Evolutionary conservation across 441 rosid species (phyloP).

Genomic region (Melianthus villosus): DNA sequence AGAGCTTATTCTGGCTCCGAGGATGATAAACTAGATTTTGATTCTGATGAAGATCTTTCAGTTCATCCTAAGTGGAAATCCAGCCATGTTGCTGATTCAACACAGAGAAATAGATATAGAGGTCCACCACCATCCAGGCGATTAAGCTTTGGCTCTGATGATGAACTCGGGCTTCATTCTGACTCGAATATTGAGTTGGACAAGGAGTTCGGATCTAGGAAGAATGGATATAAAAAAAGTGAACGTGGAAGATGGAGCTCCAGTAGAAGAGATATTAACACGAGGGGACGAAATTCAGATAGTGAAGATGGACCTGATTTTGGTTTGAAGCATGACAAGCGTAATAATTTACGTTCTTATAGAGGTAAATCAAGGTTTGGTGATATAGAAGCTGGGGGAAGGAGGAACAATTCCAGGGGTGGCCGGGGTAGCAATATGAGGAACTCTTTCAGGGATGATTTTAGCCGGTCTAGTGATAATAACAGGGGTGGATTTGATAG

Average conservation of each 20-base stretch:
- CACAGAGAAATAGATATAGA: slow-evolving; percentile 14
- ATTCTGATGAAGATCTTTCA: slow-evolving; percentile 43
- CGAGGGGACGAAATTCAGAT: slow-evolving; percentile 16
- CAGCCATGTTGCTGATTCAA: slow-evolving; percentile 45
- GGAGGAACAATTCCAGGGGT: too few relatives aligned
- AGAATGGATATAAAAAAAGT: too few relatives aligned
- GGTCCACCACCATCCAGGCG: slow-evolving; percentile 25
- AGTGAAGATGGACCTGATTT: slow-evolving; percentile 22
- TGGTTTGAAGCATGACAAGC: slow-evolving; percentile 29
- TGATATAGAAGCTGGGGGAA: slow-evolving; percentile 15
- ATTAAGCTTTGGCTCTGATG: slow-evolving; percentile 55
- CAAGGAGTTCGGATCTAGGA: slow-evolving; percentile 16
- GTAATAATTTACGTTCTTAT: slow-evolving; percentile 10
- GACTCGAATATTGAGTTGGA: slow-evolving; percentile 28
- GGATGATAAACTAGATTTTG: slow-evolving; percentile 29
- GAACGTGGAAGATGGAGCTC: slow-evolving; percentile 14
- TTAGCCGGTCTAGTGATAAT: too few relatives aligned
- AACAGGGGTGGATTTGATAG: too few relatives aligned
- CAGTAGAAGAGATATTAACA: slow-evolving; percentile 15
- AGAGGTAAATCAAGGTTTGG: slow-evolving; percentile 15
- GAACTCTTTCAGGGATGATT: too few relatives aligned
- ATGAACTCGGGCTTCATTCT: slow-evolving; percentile 33
- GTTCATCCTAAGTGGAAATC: slow-evolving; percentile 50
- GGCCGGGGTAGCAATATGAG: too few relatives aligned
- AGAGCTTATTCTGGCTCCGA: slow-evolving; percentile 22